These are phyloP conservation scores for Metschnikowia shivogae DNA, from an alignment of 805 yeast species.

Conservation along the genomic window DNA sequence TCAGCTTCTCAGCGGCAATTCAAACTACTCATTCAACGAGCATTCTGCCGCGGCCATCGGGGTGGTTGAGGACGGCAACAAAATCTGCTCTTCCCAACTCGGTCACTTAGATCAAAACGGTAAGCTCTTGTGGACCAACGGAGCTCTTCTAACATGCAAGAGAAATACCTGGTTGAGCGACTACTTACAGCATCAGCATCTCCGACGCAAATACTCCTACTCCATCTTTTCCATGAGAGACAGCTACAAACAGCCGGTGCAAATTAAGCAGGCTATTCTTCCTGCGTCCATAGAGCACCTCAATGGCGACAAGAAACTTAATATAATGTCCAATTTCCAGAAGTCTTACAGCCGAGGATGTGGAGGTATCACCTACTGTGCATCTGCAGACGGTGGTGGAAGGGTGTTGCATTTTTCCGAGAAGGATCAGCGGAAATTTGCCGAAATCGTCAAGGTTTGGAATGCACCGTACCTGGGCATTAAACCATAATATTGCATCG, in stretches of 20 bases:
- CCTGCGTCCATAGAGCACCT: conserved; percentile 12
- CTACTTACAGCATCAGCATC: conserved; percentile 8
- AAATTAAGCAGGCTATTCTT: conserved; percentile 9
- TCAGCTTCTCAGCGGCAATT: conserved; percentile 21
- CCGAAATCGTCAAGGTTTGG: conserved; percentile 11
- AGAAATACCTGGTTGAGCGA: conserved; percentile 13
- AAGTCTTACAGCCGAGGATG: conserved; percentile 14
- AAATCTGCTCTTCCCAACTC: conserved; percentile 25
- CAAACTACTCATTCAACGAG: conserved; percentile 18
- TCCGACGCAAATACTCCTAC: conserved; percentile 8
- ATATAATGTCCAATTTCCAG: conserved; percentile 7
- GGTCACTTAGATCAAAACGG: conserved; percentile 20
- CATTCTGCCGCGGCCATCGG: conserved; percentile 23
- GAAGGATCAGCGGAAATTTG: conserved; percentile 3
- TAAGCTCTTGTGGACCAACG: conserved; percentile 27
- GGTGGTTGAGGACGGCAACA: conserved; percentile 11
- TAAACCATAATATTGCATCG: not conserved
- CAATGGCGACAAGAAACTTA: conserved; percentile 3
- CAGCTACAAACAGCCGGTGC: conserved; percentile 7
- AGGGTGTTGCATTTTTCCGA: conserved; percentile 6
- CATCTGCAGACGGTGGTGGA: conserved; percentile 13
- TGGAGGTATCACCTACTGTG: conserved; percentile 16
- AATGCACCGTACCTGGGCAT: conserved; percentile 1
- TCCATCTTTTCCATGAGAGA: conserved; percentile 9
- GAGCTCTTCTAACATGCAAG: conserved; percentile 26